Evolutionary conservation across 208 protist genomes (phyloP).

Genomic region (Crithidia thermophila): DNA sequence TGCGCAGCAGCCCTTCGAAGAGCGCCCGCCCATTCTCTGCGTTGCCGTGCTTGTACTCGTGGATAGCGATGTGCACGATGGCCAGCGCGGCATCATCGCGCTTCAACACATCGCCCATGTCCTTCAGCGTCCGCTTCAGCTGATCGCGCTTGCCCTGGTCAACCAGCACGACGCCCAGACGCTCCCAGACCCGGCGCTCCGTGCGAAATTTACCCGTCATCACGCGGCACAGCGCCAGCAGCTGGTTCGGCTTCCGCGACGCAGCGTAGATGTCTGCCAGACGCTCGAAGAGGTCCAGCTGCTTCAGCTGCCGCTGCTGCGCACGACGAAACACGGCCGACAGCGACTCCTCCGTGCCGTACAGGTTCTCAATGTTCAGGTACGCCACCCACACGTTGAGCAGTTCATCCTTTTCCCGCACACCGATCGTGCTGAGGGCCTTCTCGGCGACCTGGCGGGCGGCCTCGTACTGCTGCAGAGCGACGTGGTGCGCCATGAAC

Average conservation of each 20-base stretch:
- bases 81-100: slow-evolving; percentile 55
- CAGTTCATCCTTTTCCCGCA: slow-evolving; percentile 78
- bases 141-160: slow-evolving; percentile 84
- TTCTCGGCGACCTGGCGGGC: slow-evolving; percentile 91
- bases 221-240: slow-evolving; percentile 82
- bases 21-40: slow-evolving; percentile 87
- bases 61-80: slow-evolving; percentile 79
- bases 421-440: slow-evolving; percentile 89
- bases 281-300: slow-evolving; percentile 70
- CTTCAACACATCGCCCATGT: slow-evolving; percentile 70
- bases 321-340: slow-evolving; percentile 84
- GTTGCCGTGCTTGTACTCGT: slow-evolving; percentile 85
- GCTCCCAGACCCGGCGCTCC: slow-evolving; percentile 77
- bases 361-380: slow-evolving; percentile 94
- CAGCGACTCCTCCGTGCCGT: slow-evolving; percentile 92
- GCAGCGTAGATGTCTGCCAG: slow-evolving; percentile 88
- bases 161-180: slow-evolving; percentile 75
- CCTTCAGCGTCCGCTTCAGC: slow-evolving; percentile 86
- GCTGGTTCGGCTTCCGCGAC: slow-evolving; percentile 73
- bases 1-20: slow-evolving; percentile 90
- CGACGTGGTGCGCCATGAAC: slow-evolving; percentile 93
- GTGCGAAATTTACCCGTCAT: slow-evolving; percentile 85
- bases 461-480: slow-evolving; percentile 86
- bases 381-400: slow-evolving; percentile 95
- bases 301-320: slow-evolving; percentile 64